Conservation (phyloP, 1,284 basidiomycete genomes). For the Irpex rosettiformis region DNA sequence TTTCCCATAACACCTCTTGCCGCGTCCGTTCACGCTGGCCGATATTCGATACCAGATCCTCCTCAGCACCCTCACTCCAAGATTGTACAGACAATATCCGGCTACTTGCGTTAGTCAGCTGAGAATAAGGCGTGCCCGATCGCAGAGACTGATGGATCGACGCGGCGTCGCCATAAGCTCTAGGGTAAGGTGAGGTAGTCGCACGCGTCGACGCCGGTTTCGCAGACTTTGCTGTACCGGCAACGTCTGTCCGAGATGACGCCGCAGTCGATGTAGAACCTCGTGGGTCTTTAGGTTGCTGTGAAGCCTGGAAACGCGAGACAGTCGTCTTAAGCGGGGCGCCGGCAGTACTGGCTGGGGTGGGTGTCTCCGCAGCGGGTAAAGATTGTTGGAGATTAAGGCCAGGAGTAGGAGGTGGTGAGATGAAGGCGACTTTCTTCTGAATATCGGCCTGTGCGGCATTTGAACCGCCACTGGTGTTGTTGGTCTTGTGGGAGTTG, state of each 20-base stretch:
- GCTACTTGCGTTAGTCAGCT: slow-evolving; percentile 62
- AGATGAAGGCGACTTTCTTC: slow-evolving; percentile 84
- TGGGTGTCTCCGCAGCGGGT: slow-evolving; percentile 37
- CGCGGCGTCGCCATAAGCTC: slow-evolving; percentile 39
- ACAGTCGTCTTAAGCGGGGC: slow-evolving; percentile 56
- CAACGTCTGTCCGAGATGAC: slow-evolving; percentile 40
- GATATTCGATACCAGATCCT: slow-evolving; percentile 91
- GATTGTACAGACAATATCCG: slow-evolving; percentile 79
- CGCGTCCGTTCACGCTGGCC: slow-evolving; percentile 91
- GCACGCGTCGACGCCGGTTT: slow-evolving; percentile 59
- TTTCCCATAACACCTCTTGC: slow-evolving; percentile 97
- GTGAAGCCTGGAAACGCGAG: slow-evolving; percentile 69
- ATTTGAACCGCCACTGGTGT: slow-evolving; percentile 35
- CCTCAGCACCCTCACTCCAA: slow-evolving; percentile 95
- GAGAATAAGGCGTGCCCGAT: slow-evolving; percentile 75
- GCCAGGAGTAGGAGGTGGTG: slow-evolving; percentile 65
- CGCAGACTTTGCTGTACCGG: slow-evolving; percentile 32
- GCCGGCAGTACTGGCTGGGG: slow-evolving; percentile 22
- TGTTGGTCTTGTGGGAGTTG: slow-evolving; percentile 50
- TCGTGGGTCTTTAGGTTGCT: slow-evolving; percentile 62
- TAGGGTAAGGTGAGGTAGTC: slow-evolving; percentile 58
- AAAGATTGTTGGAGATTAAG: slow-evolving; percentile 34
- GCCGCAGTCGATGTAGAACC: slow-evolving; percentile 58
- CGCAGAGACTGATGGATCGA: slow-evolving; percentile 65
- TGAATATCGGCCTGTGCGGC: slow-evolving; percentile 42